Base-by-base conservation (phyloP, 768 basidiomycete species). In the Psilocybe tampanensis region DNA sequence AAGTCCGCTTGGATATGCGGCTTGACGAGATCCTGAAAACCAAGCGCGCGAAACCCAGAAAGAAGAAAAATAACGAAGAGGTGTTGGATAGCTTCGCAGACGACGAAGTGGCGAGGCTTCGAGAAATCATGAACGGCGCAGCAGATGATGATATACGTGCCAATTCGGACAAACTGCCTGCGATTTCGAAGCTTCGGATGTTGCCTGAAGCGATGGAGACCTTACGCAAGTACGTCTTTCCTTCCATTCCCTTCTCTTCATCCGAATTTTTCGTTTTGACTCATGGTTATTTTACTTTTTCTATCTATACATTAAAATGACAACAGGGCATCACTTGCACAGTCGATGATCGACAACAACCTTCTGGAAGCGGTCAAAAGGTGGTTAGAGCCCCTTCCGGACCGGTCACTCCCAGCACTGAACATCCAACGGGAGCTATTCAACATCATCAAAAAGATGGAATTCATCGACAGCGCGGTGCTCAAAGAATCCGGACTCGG, bases 341-440 rank as follows among this genome's bases (percentile, higher is more conserved):
- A 96, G 65, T 92, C 94, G 5, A 96, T 98, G 67, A 86, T 94
- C 51, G 97, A 99, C 74, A 95, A 95, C 70, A 94, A 95, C 61
- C 84, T 98, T 41, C 80, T 99, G 24, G 91, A 94, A 62, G 94
- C 90, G 5, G 94, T 98, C 49, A 81, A 85, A 39, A 78, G 85
- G 34, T 99, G 94, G 93, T 85, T 99, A 2, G 97, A 98, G 65
- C 97, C 97, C 0, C 86, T 98, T 15, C 90, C 90, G 0, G 94
- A 97, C 74, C 85, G 85, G 53, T 95, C 95, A 1, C 82, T 99
- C 2, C 97, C 97, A 0, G 94, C 95, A 3, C 81, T 98, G 52
- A 96, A 95, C 71, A 98, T 99, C 66, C 97, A 98, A 70, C 87
- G 88, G 44, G 90, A 95, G 51, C 87, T 98, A 62, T 94, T 98